Evolutionary conservation across 371 early-diverging fungal species (phyloP), one percentile per base, ranked within the genome.

Genomic region (Thermomucor indicae-seudaticae): DNA sequence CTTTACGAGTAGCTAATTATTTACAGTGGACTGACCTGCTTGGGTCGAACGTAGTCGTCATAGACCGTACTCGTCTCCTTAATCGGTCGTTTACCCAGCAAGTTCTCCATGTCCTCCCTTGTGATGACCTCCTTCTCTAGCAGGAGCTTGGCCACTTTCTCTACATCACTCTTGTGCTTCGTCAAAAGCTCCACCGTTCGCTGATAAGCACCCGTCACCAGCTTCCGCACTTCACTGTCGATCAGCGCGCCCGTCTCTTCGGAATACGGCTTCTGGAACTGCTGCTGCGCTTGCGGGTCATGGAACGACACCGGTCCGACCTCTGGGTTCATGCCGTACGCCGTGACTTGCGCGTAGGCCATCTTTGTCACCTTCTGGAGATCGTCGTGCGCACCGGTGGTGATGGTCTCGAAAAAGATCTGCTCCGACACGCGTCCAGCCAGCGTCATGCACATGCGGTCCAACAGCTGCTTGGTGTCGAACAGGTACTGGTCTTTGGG

Each of bases 361-460:
- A 93, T 86, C 70, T 89, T 90, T 25, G 97, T 97, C 4, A 98
- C 97, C 70, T 96, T 97, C 63, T 96, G 90, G 47, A 98, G 75
- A 78, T 98, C 96, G 60, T 95, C 94, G 16, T 81, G 82, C 3
- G 95, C 95, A 39, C 95, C 95, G 0, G 95, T 93, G 10, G 95
- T 94, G 53, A 94, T 81, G 28, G 85, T 79, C 24, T 79, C 82
- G 68, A 98, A 98, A 69, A 97, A 96, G 53, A 98, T 84, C 54
- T 92, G 80, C 69, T 98, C 99, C 1, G 96, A 80, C 1, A 88
- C 95, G 43, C 99, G 92, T 2, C 99, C 97, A 43, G 95, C 99
- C 7, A 97, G 77, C 16, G 98, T 94, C 98, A 98, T 97, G 62
- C 91, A 91, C 93, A 97, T 96, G 68, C 95, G 91, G 70, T 98